These are phyloP conservation scores for Bipolaris cookei DNA, from an alignment of 2,329 filamentous ascomycete species.

Conservation along the genomic window DNA sequence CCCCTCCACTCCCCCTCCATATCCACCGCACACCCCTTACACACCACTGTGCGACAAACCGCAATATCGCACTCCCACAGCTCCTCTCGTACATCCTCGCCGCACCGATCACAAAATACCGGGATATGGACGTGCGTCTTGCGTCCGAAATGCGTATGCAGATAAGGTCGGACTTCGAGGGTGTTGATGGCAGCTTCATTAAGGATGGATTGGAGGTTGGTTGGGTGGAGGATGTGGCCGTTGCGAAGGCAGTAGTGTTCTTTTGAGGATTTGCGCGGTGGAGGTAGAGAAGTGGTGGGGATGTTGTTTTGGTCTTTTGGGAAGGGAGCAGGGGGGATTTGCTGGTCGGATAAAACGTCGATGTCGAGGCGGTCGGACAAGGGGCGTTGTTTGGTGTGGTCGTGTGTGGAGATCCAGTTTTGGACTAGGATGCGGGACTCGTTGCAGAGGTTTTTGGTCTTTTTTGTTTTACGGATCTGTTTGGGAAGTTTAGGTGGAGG, in stretches of 20 bases:
- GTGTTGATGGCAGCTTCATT: conserved; percentile 25
- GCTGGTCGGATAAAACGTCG: conserved; percentile 29
- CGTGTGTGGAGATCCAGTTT: conserved; percentile 27
- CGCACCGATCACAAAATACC: conserved; percentile 29
- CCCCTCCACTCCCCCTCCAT: conserved; percentile 28
- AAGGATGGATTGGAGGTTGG: conserved; percentile 25
- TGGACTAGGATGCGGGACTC: conserved; percentile 21
- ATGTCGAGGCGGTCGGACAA: conserved; percentile 25
- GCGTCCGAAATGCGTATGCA: conserved; percentile 15
- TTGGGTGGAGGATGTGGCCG: conserved; percentile 30
- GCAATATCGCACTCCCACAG: conserved; percentile 31
- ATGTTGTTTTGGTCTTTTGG: conserved; percentile 19
- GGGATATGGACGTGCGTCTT: conserved; percentile 28
- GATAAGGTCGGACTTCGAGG: conserved; percentile 25
- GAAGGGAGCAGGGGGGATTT: conserved; percentile 28
- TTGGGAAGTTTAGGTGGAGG: conserved; percentile 1
- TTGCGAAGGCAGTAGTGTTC: conserved; percentile 30
- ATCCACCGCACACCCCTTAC: conserved; percentile 24
- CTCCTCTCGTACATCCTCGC: conserved; percentile 20
- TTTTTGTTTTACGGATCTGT: conserved; percentile 12
- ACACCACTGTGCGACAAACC: conserved; percentile 27
- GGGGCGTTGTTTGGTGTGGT: conserved; percentile 24
- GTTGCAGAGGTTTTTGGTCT: conserved; percentile 17
- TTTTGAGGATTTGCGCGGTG: conserved; percentile 2
- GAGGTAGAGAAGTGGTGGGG: neutral